Conservation (phyloP, 192 early-diverging fungal species). For the Backusella westeae region DNA sequence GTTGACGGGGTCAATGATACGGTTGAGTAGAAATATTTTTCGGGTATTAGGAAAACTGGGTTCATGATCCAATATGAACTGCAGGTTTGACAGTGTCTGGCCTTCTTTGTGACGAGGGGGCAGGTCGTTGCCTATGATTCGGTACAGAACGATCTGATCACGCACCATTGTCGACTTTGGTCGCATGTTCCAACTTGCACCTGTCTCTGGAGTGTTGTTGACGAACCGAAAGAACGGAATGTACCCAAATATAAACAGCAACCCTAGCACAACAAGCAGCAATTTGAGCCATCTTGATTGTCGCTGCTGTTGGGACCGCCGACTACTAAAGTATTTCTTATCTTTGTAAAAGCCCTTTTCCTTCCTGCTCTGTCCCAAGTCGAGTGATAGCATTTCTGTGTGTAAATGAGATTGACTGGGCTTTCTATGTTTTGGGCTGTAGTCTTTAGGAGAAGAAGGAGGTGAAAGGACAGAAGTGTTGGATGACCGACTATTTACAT, state of each 20-base stretch:
- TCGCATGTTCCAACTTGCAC: not conserved
- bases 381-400: constrained; percentile 15
- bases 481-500: not conserved
- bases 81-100: constrained; percentile 57
- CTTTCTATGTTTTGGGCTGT: constrained; percentile 7
- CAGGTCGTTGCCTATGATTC: constrained; percentile 62
- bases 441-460: not conserved
- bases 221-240: not conserved
- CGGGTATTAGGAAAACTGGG: constrained; percentile 51
- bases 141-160: constrained; percentile 48
- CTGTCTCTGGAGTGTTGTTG: not conserved
- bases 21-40: constrained; percentile 59
- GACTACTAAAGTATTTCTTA: constrained; percentile 5
- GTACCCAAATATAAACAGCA: constrained; percentile 16
- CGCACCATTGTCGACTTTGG: not conserved
- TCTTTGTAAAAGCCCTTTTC: constrained; percentile 16
- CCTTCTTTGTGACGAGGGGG: constrained; percentile 61
- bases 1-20: constrained; percentile 57
- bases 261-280: not conserved
- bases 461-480: not conserved
- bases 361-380: constrained; percentile 8
- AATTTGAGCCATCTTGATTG: constrained; percentile 15
- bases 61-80: constrained; percentile 61
- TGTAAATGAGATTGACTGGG: constrained; percentile 6
- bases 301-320: not conserved